phyloP scores from a whole-genome alignment of 495 filamentous ascomycete genomes.

The Chaetomidium leptoderma region DNA sequence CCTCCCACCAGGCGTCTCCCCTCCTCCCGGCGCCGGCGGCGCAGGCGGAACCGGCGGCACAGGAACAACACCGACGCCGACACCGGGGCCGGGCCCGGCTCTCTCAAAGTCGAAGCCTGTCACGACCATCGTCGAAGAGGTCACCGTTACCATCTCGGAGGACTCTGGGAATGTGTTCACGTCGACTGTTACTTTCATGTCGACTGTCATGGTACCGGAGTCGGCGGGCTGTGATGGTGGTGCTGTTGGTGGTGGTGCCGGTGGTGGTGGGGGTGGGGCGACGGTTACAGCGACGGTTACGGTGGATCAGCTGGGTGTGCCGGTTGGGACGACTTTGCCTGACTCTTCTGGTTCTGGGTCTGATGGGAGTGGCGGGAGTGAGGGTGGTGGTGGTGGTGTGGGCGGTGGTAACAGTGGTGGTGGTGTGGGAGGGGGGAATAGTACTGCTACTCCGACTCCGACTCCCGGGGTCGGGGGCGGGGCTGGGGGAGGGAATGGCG shows the following conservation, averaged over 20 bases:
- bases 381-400: not conserved
- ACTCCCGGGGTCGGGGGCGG: not conserved
- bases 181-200: slow-evolving; percentile 15
- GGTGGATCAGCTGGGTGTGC: not conserved
- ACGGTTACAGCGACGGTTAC: slow-evolving; percentile 6
- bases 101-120: slow-evolving; percentile 5
- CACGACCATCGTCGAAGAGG: slow-evolving; percentile 13
- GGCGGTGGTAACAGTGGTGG: not conserved
- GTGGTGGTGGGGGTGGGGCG: not conserved
- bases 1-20: not conserved
- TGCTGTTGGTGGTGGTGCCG: not conserved
- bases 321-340: not conserved
- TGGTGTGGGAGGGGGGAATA: not conserved
- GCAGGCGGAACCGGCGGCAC: not conserved
- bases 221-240: not conserved
- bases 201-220: slow-evolving; percentile 9
- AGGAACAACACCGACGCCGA: not conserved
- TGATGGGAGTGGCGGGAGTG: not conserved
- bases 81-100: not conserved
- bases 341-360: not conserved
- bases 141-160: slow-evolving; percentile 15
- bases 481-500: not conserved
- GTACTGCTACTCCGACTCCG: not conserved
- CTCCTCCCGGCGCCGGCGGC: not conserved
- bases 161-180: not conserved